A percentile compares a stretch with the other conserved stretches of the same genome.
phyloP scores from a whole-genome alignment of 257 asterid species.

The Anisodus acutangulus region DNA sequence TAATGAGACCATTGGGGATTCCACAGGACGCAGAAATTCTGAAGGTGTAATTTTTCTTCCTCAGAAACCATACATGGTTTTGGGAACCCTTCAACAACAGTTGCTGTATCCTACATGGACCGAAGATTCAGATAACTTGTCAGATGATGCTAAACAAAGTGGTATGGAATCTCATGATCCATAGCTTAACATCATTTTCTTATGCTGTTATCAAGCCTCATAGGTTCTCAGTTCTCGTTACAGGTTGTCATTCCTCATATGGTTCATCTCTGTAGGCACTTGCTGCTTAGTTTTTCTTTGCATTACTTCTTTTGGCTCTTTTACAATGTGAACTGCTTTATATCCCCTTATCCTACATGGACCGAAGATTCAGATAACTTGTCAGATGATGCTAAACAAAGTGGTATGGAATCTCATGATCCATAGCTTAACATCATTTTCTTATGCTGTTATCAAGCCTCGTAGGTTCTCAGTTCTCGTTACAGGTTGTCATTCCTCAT shows the following conservation, averaged over 20 bases:
- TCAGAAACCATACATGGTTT: conserved; percentile 90
- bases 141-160: conserved; percentile 48
- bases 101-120: conserved; percentile 91
- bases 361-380: conserved; percentile 47
- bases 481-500: conserved; percentile 9
- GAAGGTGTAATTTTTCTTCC: conserved; percentile 85
- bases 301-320: background rate
- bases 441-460: conserved; percentile 29
- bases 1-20: conserved; percentile 34
- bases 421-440: conserved; percentile 57
- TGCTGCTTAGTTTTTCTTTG: background rate
- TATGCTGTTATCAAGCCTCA: conserved; percentile 12
- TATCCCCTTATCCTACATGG: conserved; percentile 73
- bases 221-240: background rate
- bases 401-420: conserved; percentile 50
- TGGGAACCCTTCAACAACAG: conserved; percentile 91
- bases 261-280: conserved; percentile 16
- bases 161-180: conserved; percentile 50
- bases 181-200: conserved; percentile 59
- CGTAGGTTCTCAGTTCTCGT: background rate
- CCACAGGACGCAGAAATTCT: conserved; percentile 40
- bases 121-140: conserved; percentile 45
- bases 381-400: conserved; percentile 47
- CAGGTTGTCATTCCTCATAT: conserved; percentile 9
- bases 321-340: conserved; percentile 7